Conservation (phyloP, 2,329 filamentous ascomycete genomes). For the Calycina marina region DNA sequence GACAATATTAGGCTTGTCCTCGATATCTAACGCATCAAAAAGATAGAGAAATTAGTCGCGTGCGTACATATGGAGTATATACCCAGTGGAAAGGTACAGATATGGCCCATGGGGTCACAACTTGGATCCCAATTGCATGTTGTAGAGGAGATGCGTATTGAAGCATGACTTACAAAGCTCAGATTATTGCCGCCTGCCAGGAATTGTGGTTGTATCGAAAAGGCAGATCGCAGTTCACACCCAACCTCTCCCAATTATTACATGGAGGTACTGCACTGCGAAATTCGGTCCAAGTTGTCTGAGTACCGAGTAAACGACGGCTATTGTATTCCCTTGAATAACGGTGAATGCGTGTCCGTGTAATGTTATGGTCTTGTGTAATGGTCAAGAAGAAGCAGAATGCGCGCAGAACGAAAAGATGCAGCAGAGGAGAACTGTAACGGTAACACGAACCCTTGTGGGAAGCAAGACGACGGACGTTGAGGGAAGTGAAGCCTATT, state of each 20-base stretch:
- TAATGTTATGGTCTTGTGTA: conserved; percentile 10
- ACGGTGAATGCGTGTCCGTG: conserved; percentile 14
- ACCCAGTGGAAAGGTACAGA: conserved; percentile 13
- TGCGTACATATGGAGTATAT: conserved; percentile 14
- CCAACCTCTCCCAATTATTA: conserved; percentile 20
- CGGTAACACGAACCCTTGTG: conserved; percentile 19
- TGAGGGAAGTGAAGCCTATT: conserved; percentile 8
- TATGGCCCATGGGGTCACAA: conserved; percentile 7
- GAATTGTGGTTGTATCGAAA: conserved; percentile 18
- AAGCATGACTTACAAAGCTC: conserved; percentile 15
- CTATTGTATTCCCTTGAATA: conserved; percentile 12
- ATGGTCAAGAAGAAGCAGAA: conserved; percentile 12
- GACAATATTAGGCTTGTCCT: conserved; percentile 22
- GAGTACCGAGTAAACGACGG: conserved; percentile 12
- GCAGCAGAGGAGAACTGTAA: conserved; percentile 12
- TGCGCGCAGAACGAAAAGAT: conserved; percentile 10
- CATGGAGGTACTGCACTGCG: conserved; percentile 19
- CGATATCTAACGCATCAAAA: conserved; percentile 17
- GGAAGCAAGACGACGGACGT: conserved; percentile 12
- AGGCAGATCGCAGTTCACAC: conserved; percentile 22
- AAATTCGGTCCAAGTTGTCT: conserved; percentile 10
- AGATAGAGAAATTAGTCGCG: conserved; percentile 18
- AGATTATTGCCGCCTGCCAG: conserved; percentile 19
- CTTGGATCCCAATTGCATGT: too few relatives aligned
- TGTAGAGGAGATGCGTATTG: too few relatives aligned